Evolutionary conservation across 2,329 filamentous ascomycete genomes (phyloP), one percentile per base, ranked within the genome.

Genomic region (Hymenoscyphus fraxineus): DNA sequence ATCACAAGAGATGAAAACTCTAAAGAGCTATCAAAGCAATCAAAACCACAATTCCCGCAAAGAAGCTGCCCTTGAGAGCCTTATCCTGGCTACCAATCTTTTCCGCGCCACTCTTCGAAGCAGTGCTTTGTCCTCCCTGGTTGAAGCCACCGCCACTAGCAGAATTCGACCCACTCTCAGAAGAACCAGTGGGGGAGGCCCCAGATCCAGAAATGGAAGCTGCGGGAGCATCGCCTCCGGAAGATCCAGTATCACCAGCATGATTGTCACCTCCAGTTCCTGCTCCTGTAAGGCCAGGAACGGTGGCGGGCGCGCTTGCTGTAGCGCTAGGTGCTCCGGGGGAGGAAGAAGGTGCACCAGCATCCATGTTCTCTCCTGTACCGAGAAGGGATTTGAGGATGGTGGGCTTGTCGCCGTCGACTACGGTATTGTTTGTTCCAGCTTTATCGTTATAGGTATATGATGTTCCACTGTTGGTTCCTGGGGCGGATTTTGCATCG

Each of bases 341-440:
- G 10, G 74, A 74, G n/a, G 74, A 72, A 51, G 73, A 71, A 32
- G 78, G 73, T 40, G 77, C 76, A 54, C 81, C 80, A 27, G 80
- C 79, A 16, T 82, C 74, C 84, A 89, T 91, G 74, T 98, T 83
- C 54, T 88, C 83, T 61, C 95, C 95, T 1, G 90, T 92, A n/a
- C 87, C 93, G 61, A 88, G 80, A 67, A 98, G 85, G 31, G 91
- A 95, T 69, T 87, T 88, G 38, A 99, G 83, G 13, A 92, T 80
- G 59, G 93, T 95, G 60, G 81, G 76, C 75, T 93, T 88, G 77
- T 93, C 80, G 69, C 89, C 88, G 73, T 96, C 88, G 61, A 87
- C 79, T 64, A 98, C 84, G 0, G 92, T 91, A 77, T 89, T 80
- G 79, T 97, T 94, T 64, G 90, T 89, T 64, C 83, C 91, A 0